Conservation (phyloP, 805 yeast species). For the Yarrowia keelungensis region DNA sequence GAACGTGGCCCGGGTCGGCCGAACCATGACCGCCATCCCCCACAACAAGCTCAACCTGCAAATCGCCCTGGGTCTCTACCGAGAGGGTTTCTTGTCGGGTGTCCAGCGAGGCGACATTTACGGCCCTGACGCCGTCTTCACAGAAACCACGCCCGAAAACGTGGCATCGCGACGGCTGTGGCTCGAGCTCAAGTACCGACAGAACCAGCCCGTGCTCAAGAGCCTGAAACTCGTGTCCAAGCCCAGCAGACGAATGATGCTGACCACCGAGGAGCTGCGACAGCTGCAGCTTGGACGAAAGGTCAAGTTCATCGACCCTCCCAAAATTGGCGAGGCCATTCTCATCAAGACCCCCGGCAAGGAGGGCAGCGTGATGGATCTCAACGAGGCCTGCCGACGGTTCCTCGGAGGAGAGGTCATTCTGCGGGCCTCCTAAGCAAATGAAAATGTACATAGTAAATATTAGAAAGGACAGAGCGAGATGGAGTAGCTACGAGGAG, state of each 20-base stretch:
- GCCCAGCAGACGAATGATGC: conserved; percentile 78
- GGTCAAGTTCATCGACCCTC: conserved; percentile 76
- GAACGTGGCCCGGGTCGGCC: conserved; percentile 79
- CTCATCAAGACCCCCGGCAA: conserved; percentile 62
- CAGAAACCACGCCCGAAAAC: conserved; percentile 83
- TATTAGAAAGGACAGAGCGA: neutral
- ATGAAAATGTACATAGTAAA: conserved; percentile 26
- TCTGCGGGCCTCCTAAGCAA: conserved; percentile 60
- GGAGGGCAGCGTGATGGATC: conserved; percentile 65
- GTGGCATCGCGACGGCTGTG: conserved; percentile 85
- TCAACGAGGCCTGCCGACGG: conserved; percentile 84
- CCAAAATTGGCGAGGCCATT: conserved; percentile 88
- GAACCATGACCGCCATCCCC: conserved; percentile 80
- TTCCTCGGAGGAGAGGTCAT: conserved; percentile 77
- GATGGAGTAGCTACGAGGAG: neutral
- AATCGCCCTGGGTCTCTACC: conserved; percentile 82
- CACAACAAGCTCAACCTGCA: conserved; percentile 82
- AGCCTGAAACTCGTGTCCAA: conserved; percentile 77
- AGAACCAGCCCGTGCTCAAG: conserved; percentile 76
- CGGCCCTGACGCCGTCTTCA: conserved; percentile 74
- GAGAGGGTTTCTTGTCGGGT: conserved; percentile 86
- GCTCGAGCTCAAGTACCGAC: conserved; percentile 89
- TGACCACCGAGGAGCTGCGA: conserved; percentile 68
- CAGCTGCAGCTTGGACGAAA: conserved; percentile 77
- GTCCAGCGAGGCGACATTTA: conserved; percentile 81